Base-by-base conservation (phyloP, 805 yeast species). In the Suhomyces sp. region DNA sequence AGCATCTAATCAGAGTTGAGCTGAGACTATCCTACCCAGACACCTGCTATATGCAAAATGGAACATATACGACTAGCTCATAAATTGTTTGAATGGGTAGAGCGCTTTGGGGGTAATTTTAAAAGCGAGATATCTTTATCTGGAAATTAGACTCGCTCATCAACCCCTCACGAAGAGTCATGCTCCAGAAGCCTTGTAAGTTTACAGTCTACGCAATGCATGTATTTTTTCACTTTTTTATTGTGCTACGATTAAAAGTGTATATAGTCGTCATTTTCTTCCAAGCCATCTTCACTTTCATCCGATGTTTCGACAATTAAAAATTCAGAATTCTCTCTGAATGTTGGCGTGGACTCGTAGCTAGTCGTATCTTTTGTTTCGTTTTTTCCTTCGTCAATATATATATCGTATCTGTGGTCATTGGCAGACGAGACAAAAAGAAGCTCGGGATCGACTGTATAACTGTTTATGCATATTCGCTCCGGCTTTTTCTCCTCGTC, bases 401-500 rank as follows among this genome's bases (percentile, higher is more conserved):
- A 68, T 13, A 56, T 51, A 44, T 65, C 69, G 48, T 65, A 68
- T 47, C 60, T 58, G 6, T 66, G 65, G 23, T 55, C 57, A 49
- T 56, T 56, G 46, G 47, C 58, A 8, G 53, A 47, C 19, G 49
- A 38, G 4, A 50, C 58, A 49, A 70, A 65, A 19, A 71, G 60
- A 6, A 48, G 9, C 8, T 51, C 40, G 0, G 77, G 76, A 19
- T 66, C 67, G 23, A 71, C 73, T 3, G 70, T 70, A 57, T 67
- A 72, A 51, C 76, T 72, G 54, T 59, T 71, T 23, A 71, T 57
- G 2, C 65, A 49, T 6, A 42, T 24, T 8, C 48, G 52, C 3
- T 38, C 42, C n/a, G 6, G 13, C 24, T 38, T 38, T 38, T 38
- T 38, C 5, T 58, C 61, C 15, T 46, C 55, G 35, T 57, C 60